These are phyloP conservation scores for apple (Malus domestica) DNA, from an alignment of 306 rosid genomes.

Conservation along the genomic window ASM211411v1 NC_041804.1:1342501-1343000, in stretches of 20 bases:
- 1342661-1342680: conserved; percentile 86
- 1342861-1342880: conserved; percentile 70
- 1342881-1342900: conserved; percentile 68
- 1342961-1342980: conserved; percentile 69
- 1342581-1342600: conserved; percentile 74
- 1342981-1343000: conserved; percentile 62
- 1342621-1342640: conserved; percentile 96
- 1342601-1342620: conserved; percentile 75
- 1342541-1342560: conserved; percentile 94
- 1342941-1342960: conserved; percentile 52
- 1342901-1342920: conserved; percentile 81
- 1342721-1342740: conserved; percentile 3
- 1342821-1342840: conserved; percentile 88
- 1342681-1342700: background rate
- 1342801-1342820: conserved; percentile 98
- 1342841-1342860: conserved; percentile 81
- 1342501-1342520: conserved; percentile 98
- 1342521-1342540: conserved; percentile 94
- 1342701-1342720: background rate
- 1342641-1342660: conserved; percentile 85
- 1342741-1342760: conserved; percentile 23
- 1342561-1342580: conserved; percentile 64
- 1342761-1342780: conserved; percentile 56
- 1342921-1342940: conserved; percentile 82
- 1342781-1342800: conserved; percentile 91